phyloP scores from a whole-genome alignment of 257 asterid genomes.

The Galeopsis tetrahit region DNA sequence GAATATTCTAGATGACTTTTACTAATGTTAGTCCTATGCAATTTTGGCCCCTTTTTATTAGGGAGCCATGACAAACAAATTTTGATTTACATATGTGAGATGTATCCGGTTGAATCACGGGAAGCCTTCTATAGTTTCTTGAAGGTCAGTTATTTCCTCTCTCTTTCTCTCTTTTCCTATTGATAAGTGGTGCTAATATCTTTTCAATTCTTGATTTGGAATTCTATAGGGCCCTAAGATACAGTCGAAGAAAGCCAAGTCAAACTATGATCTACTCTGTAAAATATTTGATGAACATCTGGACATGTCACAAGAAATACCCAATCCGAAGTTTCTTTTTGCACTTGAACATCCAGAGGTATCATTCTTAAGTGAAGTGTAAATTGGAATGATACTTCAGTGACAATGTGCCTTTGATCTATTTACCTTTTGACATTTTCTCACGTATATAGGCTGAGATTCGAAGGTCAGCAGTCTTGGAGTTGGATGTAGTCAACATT shows the following conservation, averaged over 20 bases:
- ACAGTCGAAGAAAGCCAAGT: constrained; percentile 55
- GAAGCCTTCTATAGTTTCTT: constrained; percentile 58
- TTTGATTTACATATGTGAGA: constrained; percentile 59
- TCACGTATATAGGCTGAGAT: constrained; percentile 61
- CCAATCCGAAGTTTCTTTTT: constrained; percentile 66
- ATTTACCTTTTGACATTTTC: constrained; percentile 14
- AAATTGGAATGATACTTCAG: background rate
- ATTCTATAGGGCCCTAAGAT: constrained; percentile 47
- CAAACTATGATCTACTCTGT: constrained; percentile 64
- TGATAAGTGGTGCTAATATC: constrained; percentile 12
- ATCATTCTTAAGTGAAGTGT: constrained; percentile 30
- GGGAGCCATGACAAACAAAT: constrained; percentile 62
- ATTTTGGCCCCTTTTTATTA: constrained; percentile 32
- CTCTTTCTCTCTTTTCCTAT: constrained; percentile 14
- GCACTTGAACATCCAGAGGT: constrained; percentile 90
- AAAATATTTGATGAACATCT: constrained; percentile 61
- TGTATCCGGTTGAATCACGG: constrained; percentile 74
- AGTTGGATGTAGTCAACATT: constrained; percentile 60
- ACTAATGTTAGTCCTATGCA: constrained; percentile 20
- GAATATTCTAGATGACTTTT: background rate
- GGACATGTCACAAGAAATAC: constrained; percentile 51
- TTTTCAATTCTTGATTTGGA: constrained; percentile 16
- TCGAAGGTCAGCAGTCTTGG: constrained; percentile 66
- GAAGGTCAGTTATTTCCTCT: constrained; percentile 53
- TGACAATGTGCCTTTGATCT: background rate